Percentiles rank a stretch among this genome's conserved stretches.
Evolutionary conservation across 2,329 filamentous ascomycete species (phyloP).

Genomic region (Whalleya microplaca): DNA sequence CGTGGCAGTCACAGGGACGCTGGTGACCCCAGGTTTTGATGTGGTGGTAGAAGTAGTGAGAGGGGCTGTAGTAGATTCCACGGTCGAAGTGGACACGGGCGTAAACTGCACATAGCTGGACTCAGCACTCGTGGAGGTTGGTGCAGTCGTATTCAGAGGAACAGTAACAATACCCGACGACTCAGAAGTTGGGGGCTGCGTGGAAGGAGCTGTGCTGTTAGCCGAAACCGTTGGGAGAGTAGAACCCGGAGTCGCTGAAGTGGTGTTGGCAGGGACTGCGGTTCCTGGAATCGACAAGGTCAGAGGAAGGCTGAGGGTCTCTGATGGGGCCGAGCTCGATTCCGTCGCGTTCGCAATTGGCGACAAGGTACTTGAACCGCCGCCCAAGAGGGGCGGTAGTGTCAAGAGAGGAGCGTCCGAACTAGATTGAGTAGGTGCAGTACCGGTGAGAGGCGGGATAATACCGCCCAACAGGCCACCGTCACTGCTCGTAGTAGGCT

Average conservation of each 20-base stretch:
- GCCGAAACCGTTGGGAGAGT: slow-evolving; percentile 8
- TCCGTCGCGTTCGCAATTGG: slow-evolving; percentile 27
- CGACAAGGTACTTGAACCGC: slow-evolving; percentile 13
- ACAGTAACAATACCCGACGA: slow-evolving; percentile 18
- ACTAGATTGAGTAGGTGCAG: not conserved
- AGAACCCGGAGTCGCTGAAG: not conserved
- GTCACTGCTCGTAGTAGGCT: not conserved
- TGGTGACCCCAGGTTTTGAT: slow-evolving; percentile 37
- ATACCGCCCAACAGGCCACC: not conserved
- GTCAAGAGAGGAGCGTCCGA: slow-evolving; percentile 13
- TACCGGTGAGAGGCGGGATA: not conserved
- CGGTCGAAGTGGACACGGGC: not conserved
- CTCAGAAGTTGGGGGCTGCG: slow-evolving; percentile 13
- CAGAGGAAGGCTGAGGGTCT: slow-evolving; percentile 20
- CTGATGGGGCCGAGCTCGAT: slow-evolving; percentile 18
- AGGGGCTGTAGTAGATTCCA: slow-evolving; percentile 7
- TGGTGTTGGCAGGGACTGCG: slow-evolving; percentile 15
- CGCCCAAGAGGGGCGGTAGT: slow-evolving; percentile 16
- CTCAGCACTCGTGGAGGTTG: slow-evolving; percentile 21
- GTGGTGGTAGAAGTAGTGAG: slow-evolving; percentile 15
- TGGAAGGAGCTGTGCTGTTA: slow-evolving; percentile 14
- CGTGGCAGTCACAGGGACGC: slow-evolving; percentile 47
- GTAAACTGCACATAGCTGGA: slow-evolving; percentile 8
- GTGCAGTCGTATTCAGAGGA: slow-evolving; percentile 19
- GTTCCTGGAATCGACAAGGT: slow-evolving; percentile 5